Evolutionary conservation across 1,284 basidiomycete genomes (phyloP), one percentile per base, ranked within the genome.

Genomic region (Laetiporus sulphureus): DNA sequence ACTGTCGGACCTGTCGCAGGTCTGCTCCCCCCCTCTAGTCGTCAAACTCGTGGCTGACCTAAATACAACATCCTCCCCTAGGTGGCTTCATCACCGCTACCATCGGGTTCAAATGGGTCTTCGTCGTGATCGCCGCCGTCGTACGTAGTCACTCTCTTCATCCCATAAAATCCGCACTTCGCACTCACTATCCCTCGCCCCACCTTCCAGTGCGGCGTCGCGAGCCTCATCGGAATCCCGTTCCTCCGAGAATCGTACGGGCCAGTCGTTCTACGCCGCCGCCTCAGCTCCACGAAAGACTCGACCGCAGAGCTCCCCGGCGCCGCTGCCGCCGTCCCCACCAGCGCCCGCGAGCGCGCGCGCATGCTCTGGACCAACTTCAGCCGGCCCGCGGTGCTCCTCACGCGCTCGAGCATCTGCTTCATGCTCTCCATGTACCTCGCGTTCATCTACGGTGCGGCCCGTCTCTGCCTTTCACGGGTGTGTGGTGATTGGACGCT

Each of bases 361-460:
- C 57, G 53, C 41, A 65, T 64, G 38, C 21, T 58, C 36, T 72
- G 69, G 68, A 53, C 66, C 5, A 77, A 77, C 52, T 49, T 81
- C 35, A 61, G 55, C 6, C 58, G 77, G 10, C 78, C 78, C 2
- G 61, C 75, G 35, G 65, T 74, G 8, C 60, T 80, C 38, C 63
- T 83, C 31, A 69, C 65, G 19, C 57, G 66, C 21, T 82, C 76
- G 53, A 68, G 75, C 31, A 72, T 80, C 22, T 81, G 78, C 58
- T 81, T 82, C 58, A 59, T 77, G 25, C 63, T 77, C 38, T 77
- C 69, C 52, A 60, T 73, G 27, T 80, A 76, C 57, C 76, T 75
- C 73, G 72, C 78, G 22, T 68, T n/a, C n/a, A n/a, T n/a, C n/a
- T n/a, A n/a, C n/a, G n/a, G n/a, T 82, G 79, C 81, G 52, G 62